Conservation (phyloP, 139 green algal species). For the Chlorella sp. region DNA sequence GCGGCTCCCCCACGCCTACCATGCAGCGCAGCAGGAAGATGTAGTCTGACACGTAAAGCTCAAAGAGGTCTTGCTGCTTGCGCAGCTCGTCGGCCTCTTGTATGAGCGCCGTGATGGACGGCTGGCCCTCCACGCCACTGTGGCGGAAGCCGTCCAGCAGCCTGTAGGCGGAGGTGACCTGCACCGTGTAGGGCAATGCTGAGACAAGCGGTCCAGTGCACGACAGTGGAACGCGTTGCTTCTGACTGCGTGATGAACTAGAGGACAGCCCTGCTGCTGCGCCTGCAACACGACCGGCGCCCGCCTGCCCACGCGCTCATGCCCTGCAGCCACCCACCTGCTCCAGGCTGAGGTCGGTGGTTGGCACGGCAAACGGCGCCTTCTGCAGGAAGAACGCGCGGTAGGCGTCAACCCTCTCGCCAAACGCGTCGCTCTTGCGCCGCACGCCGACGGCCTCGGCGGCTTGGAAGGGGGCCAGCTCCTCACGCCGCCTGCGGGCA, state of each 20-base stretch:
- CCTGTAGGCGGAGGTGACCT: slow-evolving; percentile 58
- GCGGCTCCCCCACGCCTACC: slow-evolving; percentile 3
- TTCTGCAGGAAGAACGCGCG: slow-evolving; percentile 80
- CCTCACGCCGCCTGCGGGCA: slow-evolving; percentile 4
- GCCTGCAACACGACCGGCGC: no score
- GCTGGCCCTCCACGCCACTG: slow-evolving; percentile 66
- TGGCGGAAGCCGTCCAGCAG: slow-evolving; percentile 80
- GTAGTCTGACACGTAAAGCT: slow-evolving; percentile 88
- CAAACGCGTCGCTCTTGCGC: slow-evolving; percentile 81
- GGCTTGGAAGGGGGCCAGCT: slow-evolving; percentile 21
- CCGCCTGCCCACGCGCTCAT: no score
- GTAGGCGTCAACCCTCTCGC: slow-evolving; percentile 78
- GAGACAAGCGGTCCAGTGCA: no score
- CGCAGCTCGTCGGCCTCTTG: slow-evolving; percentile 80
- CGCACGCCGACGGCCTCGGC: slow-evolving; percentile 43
- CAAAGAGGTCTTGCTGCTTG: slow-evolving; percentile 91
- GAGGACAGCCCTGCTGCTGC: no score
- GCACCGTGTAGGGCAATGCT: not conserved
- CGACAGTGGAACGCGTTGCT: no score
- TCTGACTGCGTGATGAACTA: no score
- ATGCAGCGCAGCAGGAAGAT: slow-evolving; percentile 78
- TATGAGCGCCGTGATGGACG: slow-evolving; percentile 69
- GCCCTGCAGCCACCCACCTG: slow-evolving; percentile 51
- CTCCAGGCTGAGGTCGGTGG: slow-evolving; percentile 68
- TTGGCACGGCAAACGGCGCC: slow-evolving; percentile 71